Percentiles rank a stretch among this genome's conserved stretches.
Conservation (phyloP, 176 grass and related monocot species). For the Guadua angustifolia region DNA sequence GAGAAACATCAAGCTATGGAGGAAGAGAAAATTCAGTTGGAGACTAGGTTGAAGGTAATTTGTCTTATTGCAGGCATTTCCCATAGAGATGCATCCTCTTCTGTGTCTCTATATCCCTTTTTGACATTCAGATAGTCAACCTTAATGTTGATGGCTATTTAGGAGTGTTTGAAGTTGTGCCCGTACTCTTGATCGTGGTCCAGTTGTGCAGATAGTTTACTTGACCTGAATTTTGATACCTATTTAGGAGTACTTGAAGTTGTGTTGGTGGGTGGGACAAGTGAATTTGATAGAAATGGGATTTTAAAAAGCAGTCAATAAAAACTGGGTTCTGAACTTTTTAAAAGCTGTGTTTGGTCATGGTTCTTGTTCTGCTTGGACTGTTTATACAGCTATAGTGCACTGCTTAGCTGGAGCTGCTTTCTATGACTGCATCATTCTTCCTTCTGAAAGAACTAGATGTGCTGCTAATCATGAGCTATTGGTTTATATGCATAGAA, state of each 20-base stretch:
- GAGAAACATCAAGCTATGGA: slow-evolving; percentile 94
- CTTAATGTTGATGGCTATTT: not conserved
- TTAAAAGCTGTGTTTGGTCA: not conserved
- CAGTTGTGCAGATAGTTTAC: not conserved
- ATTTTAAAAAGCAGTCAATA: not conserved
- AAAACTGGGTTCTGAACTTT: too few relatives aligned
- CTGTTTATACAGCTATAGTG: not conserved
- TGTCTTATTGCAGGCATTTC: not conserved
- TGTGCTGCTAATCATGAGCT: not conserved
- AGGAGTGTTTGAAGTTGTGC: not conserved
- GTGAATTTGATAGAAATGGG: not conserved
- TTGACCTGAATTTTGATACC: not conserved
- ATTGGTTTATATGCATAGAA: not conserved
- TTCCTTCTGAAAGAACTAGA: not conserved
- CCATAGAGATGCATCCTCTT: not conserved
- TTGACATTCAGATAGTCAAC: not conserved
- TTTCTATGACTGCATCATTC: not conserved
- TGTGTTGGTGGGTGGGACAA: not conserved
- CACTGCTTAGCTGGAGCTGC: not conserved
- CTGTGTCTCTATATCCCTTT: not conserved
- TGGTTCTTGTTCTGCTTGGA: not conserved
- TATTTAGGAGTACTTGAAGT: not conserved
- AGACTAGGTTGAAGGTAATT: slow-evolving; percentile 78
- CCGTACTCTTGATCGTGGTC: not conserved
- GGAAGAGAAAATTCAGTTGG: slow-evolving; percentile 74